Base-by-base conservation (phyloP, 2,329 filamentous ascomycete genomes). In the Chalaropsis ovoidea region DNA sequence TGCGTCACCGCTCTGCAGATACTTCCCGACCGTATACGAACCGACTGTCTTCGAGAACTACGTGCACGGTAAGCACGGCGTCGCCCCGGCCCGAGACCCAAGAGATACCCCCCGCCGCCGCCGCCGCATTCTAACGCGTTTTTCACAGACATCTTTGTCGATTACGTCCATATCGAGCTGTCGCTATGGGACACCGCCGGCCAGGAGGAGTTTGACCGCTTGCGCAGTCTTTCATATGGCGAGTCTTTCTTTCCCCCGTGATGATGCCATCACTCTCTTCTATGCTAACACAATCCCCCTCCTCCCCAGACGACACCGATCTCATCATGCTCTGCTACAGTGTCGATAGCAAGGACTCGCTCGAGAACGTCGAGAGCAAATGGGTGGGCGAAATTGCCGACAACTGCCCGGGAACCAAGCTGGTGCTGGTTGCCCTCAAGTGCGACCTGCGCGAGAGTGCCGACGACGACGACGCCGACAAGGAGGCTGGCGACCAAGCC, bases 41-140 rank as follows among this genome's bases (percentile, higher is more conserved):
- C 94, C 94, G 65, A 99, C 93, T 43, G 93, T 96, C 70, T 96
- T 96, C 77, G 93, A 99, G 76, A 99, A 99, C 78, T 99, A 97
- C 77, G 93, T 99, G 69, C 93, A 99, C 75, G 91, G 90, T 95
- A 82, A 74, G 82, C 73, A 39, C 13, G 52, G 11, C 22, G 15
- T 13, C 24, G 7, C 11, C 35, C 27, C 43, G 10, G 15, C 41
- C 17, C 22, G 19, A 19, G 22, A 41, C 24, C n/a, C n/a, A n/a
- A 61, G 8, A 22, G 31, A 22, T 24, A 61, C 3, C 13, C 5
- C 56, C 35, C 3, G 4, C 35, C 35, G 35, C 35, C 35, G 17
- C 31, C 1, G 24, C 5, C 52, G 17, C 31, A 19, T 58, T 31
- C 27, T 58, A 58, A 58, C 52, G 52, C 52, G 52, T 58, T 35